Evolutionary conservation across 345 rosid species (phyloP).

Genomic region (Eucalyptus caleyi): DNA sequence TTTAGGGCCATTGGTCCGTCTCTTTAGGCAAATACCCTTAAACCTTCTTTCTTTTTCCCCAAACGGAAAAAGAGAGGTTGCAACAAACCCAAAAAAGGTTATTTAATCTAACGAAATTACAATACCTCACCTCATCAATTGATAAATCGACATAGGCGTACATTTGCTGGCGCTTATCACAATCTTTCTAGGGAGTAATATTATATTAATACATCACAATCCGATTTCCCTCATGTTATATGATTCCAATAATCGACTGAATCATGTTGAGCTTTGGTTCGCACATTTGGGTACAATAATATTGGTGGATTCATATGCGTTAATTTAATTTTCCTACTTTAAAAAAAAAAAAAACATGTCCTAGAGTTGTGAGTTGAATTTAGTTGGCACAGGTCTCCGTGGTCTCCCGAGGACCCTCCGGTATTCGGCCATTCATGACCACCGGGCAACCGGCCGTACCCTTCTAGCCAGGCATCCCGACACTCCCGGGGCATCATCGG

Average conservation of each 20-base stretch:
- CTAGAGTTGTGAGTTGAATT: neutral
- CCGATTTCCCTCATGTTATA: neutral
- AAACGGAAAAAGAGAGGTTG: too few species aligned
- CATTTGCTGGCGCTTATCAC: neutral
- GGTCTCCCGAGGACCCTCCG: too few species aligned
- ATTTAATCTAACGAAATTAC: neutral
- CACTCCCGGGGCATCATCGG: too few species aligned
- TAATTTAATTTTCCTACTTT: neutral
- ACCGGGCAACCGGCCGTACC: too few species aligned
- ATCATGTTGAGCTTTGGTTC: neutral
- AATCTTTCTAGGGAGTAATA: neutral
- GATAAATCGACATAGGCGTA: neutral
- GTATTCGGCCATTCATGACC: too few species aligned
- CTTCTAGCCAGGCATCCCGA: too few species aligned
- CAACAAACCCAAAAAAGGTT: neutral
- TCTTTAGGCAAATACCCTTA: too few species aligned
- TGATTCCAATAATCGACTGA: neutral
- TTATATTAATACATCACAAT: neutral
- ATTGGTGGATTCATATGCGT: neutral
- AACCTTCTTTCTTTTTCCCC: too few species aligned
- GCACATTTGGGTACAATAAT: neutral
- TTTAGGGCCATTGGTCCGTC: too few species aligned
- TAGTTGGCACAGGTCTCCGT: neutral
- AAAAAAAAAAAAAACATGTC: neutral
- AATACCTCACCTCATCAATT: neutral